Percentiles rank a stretch among this genome's conserved stretches.
These are phyloP conservation scores for Dactylellina sp. DNA, from an alignment of 2,329 filamentous ascomycete genomes.

Conservation along the genomic window DNA sequence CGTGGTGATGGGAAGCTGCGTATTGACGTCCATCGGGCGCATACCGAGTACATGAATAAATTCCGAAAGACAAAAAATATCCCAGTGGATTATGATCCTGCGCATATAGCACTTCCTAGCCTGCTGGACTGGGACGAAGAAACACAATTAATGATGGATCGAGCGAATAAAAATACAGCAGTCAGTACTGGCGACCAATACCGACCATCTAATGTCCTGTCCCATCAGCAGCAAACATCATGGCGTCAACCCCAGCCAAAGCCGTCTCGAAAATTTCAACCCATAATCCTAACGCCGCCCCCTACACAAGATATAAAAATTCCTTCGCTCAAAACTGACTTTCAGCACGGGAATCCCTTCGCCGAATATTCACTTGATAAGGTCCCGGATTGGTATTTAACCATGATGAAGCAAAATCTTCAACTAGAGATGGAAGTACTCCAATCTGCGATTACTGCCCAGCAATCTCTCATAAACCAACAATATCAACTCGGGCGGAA, in stretches of 20 bases:
- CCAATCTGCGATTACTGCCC: background rate
- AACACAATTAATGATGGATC: no score
- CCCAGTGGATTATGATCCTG: background rate
- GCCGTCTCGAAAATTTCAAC: background rate
- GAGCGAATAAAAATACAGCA: no score
- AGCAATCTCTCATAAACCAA: background rate
- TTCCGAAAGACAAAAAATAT: background rate
- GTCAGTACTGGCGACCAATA: no score
- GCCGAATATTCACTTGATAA: background rate
- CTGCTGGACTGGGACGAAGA: background rate
- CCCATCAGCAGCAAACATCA: no score
- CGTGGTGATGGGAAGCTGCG: no score
- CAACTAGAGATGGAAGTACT: background rate
- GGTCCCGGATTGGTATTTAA: background rate
- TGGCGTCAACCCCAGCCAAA: no score
- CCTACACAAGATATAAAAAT: background rate
- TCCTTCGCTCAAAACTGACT: background rate
- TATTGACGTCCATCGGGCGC: no score
- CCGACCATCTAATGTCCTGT: no score
- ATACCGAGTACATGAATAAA: slow-evolving; percentile 2
- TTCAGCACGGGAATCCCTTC: background rate
- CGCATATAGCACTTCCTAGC: background rate
- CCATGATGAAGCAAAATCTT: background rate
- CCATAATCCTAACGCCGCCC: background rate
- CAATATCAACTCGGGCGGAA: background rate